Evolutionary conservation across 2,329 filamentous ascomycete species (phyloP).

Genomic region (Alternaria burnsii): DNA sequence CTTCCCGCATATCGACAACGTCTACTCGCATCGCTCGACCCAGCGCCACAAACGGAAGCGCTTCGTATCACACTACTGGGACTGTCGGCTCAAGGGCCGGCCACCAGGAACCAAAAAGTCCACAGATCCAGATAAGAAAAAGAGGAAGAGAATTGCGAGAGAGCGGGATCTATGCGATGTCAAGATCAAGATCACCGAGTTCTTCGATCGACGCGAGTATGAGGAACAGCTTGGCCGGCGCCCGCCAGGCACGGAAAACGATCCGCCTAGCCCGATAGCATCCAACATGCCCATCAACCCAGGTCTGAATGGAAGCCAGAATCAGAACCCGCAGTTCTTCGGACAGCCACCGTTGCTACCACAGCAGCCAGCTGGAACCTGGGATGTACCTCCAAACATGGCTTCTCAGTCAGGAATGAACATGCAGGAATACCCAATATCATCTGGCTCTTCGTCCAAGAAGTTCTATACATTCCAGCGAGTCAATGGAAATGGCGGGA

Average conservation of each 20-base stretch:
- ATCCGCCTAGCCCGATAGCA: slow-evolving; percentile 16
- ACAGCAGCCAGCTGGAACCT: slow-evolving; percentile 28
- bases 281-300: slow-evolving; percentile 10
- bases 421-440: slow-evolving; percentile 25
- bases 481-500: slow-evolving; percentile 78
- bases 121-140: slow-evolving; percentile 82
- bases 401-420: slow-evolving; percentile 20
- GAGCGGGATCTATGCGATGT: slow-evolving; percentile 84
- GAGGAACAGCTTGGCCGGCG: slow-evolving; percentile 45
- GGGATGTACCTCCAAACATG: slow-evolving; percentile 37
- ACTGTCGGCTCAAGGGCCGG: slow-evolving; percentile 81
- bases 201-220: slow-evolving; percentile 65
- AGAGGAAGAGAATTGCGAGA: slow-evolving; percentile 77
- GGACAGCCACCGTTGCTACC: slow-evolving; percentile 24
- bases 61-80: slow-evolving; percentile 86
- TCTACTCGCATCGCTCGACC: slow-evolving; percentile 84
- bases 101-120: slow-evolving; percentile 82
- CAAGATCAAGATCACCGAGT: slow-evolving; percentile 86
- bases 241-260: slow-evolving; percentile 29
- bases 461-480: slow-evolving; percentile 75
- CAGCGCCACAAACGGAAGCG: slow-evolving; percentile 82
- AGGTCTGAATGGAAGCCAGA: slow-evolving; percentile 13
- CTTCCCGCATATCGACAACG: slow-evolving; percentile 83
- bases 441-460: slow-evolving; percentile 19
- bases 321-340: slow-evolving; percentile 32